A percentile compares a stretch with the other conserved stretches of the same genome.
phyloP scores from a whole-genome alignment of 106 monocot species.

The Triglochin maritima region DNA sequence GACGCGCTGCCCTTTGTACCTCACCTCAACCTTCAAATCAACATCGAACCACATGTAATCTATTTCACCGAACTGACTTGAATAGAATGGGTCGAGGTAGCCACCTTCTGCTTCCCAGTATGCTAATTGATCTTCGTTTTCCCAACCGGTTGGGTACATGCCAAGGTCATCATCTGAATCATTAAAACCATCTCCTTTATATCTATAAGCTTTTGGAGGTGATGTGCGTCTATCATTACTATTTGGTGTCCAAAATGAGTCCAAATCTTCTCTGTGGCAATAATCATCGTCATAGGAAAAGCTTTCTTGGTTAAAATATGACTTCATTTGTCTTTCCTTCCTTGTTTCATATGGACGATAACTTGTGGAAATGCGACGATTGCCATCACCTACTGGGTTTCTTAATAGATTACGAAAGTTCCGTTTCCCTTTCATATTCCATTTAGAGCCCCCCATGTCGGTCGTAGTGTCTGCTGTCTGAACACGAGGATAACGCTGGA shows the following conservation, averaged over 20 bases:
- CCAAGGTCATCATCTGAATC: slow-evolving; percentile 36
- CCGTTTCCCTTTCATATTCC: slow-evolving; percentile 92
- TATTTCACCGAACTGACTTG: slow-evolving; percentile 5
- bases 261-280: slow-evolving; percentile 10
- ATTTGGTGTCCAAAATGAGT: slow-evolving; percentile 1
- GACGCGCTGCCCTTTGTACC: slow-evolving; percentile 82
- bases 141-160: slow-evolving; percentile 26
- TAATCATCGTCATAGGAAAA: slow-evolving; percentile 18
- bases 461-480: slow-evolving; percentile 8
- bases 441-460: slow-evolving; percentile 59
- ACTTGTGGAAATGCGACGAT: slow-evolving; percentile 8
- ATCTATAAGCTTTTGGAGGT: slow-evolving; percentile 3
- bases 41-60: slow-evolving; percentile 52
- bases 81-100: slow-evolving; percentile 12
- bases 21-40: slow-evolving; percentile 64
- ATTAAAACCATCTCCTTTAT: neutral
- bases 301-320: slow-evolving; percentile 12
- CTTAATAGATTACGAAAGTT: slow-evolving; percentile 52
- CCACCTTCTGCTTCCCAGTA: slow-evolving; percentile 33
- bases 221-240: slow-evolving; percentile 10
- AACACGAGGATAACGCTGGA: neutral
- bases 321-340: slow-evolving; percentile 2
- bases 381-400: slow-evolving; percentile 13
- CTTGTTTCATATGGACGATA: slow-evolving; percentile 15
- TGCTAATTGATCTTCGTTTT: slow-evolving; percentile 12